Percentiles rank a stretch among this genome's conserved stretches.
Evolutionary conservation across 2,329 filamentous ascomycete species (phyloP).

Genomic region (Nothomitra cinnamomea): DNA sequence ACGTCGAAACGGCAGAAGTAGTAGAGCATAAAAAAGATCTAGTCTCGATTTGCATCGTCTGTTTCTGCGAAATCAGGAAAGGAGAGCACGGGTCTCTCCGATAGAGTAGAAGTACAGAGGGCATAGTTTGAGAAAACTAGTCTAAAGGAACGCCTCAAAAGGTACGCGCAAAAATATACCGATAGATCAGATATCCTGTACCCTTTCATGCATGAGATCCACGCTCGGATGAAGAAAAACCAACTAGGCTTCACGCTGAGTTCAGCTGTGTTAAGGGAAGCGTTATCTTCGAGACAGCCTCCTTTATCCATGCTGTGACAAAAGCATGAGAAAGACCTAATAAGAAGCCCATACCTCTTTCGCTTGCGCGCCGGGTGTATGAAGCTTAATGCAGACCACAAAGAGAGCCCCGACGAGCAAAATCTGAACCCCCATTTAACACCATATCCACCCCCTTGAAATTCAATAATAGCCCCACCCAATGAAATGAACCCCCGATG

Average conservation of each 20-base stretch:
- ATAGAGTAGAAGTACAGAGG: no score
- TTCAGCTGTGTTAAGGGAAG: no score
- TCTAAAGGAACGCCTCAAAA: no score
- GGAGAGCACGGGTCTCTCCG: no score
- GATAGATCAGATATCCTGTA: no score
- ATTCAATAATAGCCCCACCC: neutral
- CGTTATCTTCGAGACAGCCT: neutral
- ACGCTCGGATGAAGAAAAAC: constrained; percentile 1
- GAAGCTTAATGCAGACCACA: constrained; percentile 4
- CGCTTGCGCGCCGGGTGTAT: neutral
- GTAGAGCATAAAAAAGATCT: constrained; percentile 9
- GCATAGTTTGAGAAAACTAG: no score
- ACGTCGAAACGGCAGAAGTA: constrained; percentile 47
- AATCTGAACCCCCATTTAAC: neutral
- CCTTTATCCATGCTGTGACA: neutral
- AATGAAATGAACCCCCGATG: no score
- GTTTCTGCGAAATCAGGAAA: neutral
- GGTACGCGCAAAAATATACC: no score
- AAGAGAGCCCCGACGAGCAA: constrained; percentile 9
- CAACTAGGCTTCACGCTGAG: neutral
- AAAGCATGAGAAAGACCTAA: neutral
- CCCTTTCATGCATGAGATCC: no score
- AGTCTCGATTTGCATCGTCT: neutral
- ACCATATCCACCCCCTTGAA: neutral
- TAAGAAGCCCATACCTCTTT: neutral